phyloP scores from a whole-genome alignment of 2,329 filamentous ascomycete species.

The Colletotrichum siamense region DNA sequence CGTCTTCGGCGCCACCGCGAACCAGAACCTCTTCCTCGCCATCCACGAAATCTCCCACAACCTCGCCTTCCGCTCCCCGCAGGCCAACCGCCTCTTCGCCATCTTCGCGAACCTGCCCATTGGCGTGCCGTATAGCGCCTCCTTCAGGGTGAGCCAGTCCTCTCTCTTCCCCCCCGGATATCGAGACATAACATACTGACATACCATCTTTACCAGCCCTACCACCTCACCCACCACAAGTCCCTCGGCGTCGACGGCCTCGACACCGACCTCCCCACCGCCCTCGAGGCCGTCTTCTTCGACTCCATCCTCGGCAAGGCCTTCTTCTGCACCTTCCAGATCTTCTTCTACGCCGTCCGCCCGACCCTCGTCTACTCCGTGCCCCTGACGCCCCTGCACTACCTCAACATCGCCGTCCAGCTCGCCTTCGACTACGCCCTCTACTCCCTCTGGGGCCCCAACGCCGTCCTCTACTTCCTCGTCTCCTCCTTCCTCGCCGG shows the following conservation, averaged over 20 bases:
- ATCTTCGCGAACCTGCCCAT: constrained; percentile 97
- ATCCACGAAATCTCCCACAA: constrained; percentile 99
- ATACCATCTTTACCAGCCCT: constrained; percentile 65
- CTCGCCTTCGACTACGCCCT: constrained; percentile 77
- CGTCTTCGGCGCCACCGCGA: constrained; percentile 89
- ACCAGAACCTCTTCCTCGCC: constrained; percentile 97
- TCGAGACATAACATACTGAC: constrained; percentile 26
- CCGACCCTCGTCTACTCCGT: constrained; percentile 94
- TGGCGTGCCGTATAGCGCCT: constrained; percentile 93
- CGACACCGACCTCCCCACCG: constrained; percentile 93
- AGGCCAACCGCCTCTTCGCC: constrained; percentile 84
- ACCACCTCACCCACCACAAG: constrained; percentile 99
- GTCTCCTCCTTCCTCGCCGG: constrained; percentile 93
- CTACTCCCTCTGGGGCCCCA: constrained; percentile 62
- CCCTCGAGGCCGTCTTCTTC: constrained; percentile 88
- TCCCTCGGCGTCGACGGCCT: constrained; percentile 95
- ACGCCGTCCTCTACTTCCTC: constrained; percentile 81
- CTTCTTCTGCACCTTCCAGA: constrained; percentile 99
- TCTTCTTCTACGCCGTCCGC: constrained; percentile 96
- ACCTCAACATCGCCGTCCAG: constrained; percentile 81
- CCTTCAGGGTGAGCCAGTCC: constrained; percentile 75
- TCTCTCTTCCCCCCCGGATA: background rate
- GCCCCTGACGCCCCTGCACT: constrained; percentile 84
- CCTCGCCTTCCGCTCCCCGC: constrained; percentile 82
- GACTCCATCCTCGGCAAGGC: constrained; percentile 96